phyloP scores from a whole-genome alignment of 768 basidiomycete genomes.

The Pholiota molesta region DNA sequence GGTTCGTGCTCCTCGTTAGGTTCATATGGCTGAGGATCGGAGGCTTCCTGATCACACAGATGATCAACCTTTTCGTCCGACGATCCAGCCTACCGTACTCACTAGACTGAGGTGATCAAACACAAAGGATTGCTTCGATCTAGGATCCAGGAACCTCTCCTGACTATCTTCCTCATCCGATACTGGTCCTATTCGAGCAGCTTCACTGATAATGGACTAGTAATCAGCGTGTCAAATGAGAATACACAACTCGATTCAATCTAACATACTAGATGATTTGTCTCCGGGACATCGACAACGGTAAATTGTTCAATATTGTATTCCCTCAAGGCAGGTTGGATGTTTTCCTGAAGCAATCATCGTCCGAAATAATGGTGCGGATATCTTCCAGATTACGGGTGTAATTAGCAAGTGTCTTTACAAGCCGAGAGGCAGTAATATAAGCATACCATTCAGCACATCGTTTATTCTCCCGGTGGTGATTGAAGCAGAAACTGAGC shows the following conservation, averaged over 20 bases:
- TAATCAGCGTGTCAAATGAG: constrained; percentile 23
- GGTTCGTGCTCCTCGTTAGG: constrained; percentile 68
- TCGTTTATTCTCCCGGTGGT: constrained; percentile 98
- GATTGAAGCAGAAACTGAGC: constrained; percentile 84
- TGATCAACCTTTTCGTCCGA: not conserved
- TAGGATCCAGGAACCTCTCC: constrained; percentile 81
- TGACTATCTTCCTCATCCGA: constrained; percentile 43
- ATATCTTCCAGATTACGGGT: constrained; percentile 59
- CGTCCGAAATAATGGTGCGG: constrained; percentile 86
- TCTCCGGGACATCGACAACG: constrained; percentile 80
- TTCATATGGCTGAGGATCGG: constrained; percentile 67
- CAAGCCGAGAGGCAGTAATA: not conserved
- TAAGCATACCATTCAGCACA: constrained; percentile 77
- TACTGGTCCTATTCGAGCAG: constrained; percentile 50
- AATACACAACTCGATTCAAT: constrained; percentile 3
- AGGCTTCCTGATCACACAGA: constrained; percentile 62
- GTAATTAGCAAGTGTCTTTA: constrained; percentile 14
- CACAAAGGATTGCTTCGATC: constrained; percentile 73
- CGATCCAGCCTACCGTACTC: constrained; percentile 26
- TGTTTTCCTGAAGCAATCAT: constrained; percentile 80
- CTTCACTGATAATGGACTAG: constrained; percentile 84
- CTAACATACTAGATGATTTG: constrained; percentile 69
- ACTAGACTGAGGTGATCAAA: constrained; percentile 90
- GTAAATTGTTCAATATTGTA: constrained; percentile 92
- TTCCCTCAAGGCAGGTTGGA: constrained; percentile 75